phyloP scores from a whole-genome alignment of 345 rosid genomes.

The Ceriops zippeliana region DNA sequence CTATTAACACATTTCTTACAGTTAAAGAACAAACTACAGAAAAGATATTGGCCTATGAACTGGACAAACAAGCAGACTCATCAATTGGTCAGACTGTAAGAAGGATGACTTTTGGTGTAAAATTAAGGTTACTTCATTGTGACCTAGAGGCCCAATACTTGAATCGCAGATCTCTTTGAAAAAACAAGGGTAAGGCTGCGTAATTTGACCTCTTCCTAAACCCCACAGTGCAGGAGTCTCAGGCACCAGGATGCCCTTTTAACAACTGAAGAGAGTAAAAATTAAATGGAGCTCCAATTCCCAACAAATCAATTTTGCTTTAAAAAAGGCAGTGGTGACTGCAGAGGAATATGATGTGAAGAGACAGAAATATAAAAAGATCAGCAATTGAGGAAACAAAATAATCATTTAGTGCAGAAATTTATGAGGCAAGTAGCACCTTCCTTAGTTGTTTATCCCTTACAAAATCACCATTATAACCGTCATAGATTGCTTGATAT shows the following conservation, averaged over 20 bases:
- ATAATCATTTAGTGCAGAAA: background rate
- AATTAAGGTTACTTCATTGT: too few relatives aligned
- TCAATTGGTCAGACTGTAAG: too few relatives aligned
- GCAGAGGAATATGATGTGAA: background rate
- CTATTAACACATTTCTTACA: slow-evolving; percentile 35
- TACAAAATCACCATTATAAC: background rate
- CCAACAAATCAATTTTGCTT: background rate
- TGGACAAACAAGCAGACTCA: background rate
- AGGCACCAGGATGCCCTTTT: too few relatives aligned
- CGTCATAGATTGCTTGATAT: background rate
- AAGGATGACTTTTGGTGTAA: too few relatives aligned
- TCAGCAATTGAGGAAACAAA: background rate
- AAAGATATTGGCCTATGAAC: background rate
- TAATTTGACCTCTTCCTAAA: too few relatives aligned
- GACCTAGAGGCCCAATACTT: too few relatives aligned
- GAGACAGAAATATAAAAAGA: background rate
- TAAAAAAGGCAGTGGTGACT: background rate
- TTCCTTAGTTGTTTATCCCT: background rate
- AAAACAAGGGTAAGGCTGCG: too few relatives aligned
- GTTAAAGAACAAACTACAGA: background rate
- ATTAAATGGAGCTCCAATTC: too few relatives aligned
- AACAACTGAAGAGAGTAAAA: too few relatives aligned
- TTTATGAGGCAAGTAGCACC: background rate
- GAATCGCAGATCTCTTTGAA: too few relatives aligned
- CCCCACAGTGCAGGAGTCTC: too few relatives aligned